Evolutionary conservation across 1,139 yeast species (phyloP), one percentile per base, ranked within the genome.

Genomic region (Martiniozyma asiatica): DNA sequence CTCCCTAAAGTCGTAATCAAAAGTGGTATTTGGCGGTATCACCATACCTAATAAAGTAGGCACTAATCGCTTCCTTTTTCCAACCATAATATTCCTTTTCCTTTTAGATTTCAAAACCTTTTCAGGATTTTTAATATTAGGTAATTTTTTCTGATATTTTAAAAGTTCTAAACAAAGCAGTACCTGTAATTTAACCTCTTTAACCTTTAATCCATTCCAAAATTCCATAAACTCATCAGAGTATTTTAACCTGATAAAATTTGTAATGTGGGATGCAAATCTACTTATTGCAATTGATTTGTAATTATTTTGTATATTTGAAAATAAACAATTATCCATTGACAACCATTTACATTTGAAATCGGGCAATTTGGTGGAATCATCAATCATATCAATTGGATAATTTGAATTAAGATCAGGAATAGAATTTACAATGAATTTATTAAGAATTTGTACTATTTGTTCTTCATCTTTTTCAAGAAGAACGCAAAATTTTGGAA

Each of bases 31-130:
- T 14, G 39, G 21, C 1, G 53, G 47, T 9, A 48, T 32, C 2
- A 39, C 48, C 0, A 52, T 47, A 4, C 56, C 56, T 14, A 49
- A 34, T 8, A 52, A 31, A 0, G 56, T 51, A 4, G 56, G 55
- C 5, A 51, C 42, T 6, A 50, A 34, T 17, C 53, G 32, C 28
- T 45, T 47, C 28, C 44, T 46, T 6, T 46, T 38, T 4, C 53
- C 52, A 6, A 48, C 48, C 4, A 48, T 29, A 8, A 26, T 17
- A 14, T 27, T 24, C 8, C 35, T 24, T 18, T 22, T 29, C 20
- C 27, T 37, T 11, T 25, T 16, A 8, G 20, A 22, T 22, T 26
- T 27, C 3, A 15, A 11, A 19, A 25, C 27, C 12, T 23, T 13
- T 14, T 13, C 26, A 9, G 13, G 22, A 8, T 10, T 24, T 8